Percentiles rank a stretch among this genome's conserved stretches.
phyloP scores from a whole-genome alignment of 257 asterid genomes.

The Petunia secreta region DNA sequence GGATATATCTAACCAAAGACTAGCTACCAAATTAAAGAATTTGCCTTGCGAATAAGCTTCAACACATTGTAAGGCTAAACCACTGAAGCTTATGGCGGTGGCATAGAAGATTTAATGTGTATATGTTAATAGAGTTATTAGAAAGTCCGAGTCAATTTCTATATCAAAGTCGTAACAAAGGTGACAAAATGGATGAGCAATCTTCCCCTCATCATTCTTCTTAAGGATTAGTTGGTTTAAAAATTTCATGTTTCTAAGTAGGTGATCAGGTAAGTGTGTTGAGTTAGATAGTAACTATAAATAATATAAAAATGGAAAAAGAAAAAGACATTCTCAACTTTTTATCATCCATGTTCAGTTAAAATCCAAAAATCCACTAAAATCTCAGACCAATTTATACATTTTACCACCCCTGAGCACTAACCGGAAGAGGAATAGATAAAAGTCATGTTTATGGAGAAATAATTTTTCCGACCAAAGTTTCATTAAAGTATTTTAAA shows the following conservation, averaged over 20 bases:
- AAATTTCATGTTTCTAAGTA: not conserved
- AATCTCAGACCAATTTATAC: not conserved
- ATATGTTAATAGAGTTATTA: not conserved
- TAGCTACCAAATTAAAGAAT: not conserved
- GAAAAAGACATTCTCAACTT: not conserved
- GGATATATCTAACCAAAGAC: not conserved
- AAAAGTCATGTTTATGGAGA: constrained; percentile 2
- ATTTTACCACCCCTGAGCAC: not conserved
- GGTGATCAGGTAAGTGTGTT: not conserved
- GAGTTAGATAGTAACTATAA: not conserved
- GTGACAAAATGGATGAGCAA: not conserved
- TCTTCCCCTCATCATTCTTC: not conserved
- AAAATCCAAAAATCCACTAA: not conserved
- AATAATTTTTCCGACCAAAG: constrained; percentile 10
- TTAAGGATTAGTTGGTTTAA: not conserved
- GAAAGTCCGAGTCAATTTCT: not conserved
- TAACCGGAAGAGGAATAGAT: not conserved
- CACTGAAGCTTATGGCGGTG: constrained; percentile 5
- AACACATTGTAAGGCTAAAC: not conserved
- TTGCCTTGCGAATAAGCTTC: not conserved
- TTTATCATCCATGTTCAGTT: not conserved
- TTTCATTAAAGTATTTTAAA: not conserved
- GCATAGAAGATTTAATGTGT: not conserved
- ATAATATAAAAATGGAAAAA: not conserved
- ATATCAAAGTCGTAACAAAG: not conserved